Percentiles rank a stretch among this genome's conserved stretches.
Conservation (phyloP, 352 stramenopile species). For the Phytopythium mirpurense region DNA sequence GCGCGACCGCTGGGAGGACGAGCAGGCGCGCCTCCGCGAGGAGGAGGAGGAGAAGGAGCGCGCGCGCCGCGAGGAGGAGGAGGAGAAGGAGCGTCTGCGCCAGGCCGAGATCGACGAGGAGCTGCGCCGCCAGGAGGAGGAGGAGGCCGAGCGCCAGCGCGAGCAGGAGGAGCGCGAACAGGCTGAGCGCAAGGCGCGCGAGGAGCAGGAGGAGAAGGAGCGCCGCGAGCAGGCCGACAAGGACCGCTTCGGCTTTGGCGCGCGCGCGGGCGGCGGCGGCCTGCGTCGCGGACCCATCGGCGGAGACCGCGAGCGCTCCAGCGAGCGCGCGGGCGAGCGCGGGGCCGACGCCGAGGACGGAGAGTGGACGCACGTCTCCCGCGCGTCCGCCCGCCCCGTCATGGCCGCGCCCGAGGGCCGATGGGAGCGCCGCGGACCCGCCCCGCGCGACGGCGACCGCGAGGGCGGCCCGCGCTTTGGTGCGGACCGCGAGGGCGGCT, state of each 20-base stretch:
- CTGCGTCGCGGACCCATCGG: conserved; percentile 9
- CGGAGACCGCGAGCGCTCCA: conserved; percentile 18
- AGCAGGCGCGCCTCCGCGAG: conserved; percentile 54
- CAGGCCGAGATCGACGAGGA: conserved; percentile 62
- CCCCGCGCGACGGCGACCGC: conserved; percentile 24
- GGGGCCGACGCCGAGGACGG: conserved; percentile 37
- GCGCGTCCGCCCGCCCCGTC: conserved; percentile 14
- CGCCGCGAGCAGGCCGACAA: conserved; percentile 30
- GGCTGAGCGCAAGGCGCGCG: conserved; percentile 11
- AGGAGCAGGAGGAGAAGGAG: conserved; percentile 29
- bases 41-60: conserved; percentile 65
- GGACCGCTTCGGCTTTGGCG: conserved; percentile 6
- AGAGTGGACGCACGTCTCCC: conserved; percentile 65
- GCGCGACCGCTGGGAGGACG: conserved; percentile 64
- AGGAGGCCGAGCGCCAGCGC: conserved; percentile 32
- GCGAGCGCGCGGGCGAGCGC: conserved; percentile 11
- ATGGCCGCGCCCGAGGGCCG: conserved; percentile 40
- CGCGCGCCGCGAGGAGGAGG: conserved; percentile 46
- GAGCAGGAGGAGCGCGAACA: conserved; percentile 42
- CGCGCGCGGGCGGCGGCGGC: background rate
- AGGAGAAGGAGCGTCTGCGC: conserved; percentile 46
- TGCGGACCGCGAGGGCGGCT: conserved; percentile 23
- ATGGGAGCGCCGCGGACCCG: conserved; percentile 53
- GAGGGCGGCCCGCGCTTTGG: conserved; percentile 18
- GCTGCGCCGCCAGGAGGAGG: conserved; percentile 59